These are phyloP conservation scores for Adiantum capillusveneris DNA, from an alignment of 75 land plant genomes.

Conservation along the genomic window DNA sequence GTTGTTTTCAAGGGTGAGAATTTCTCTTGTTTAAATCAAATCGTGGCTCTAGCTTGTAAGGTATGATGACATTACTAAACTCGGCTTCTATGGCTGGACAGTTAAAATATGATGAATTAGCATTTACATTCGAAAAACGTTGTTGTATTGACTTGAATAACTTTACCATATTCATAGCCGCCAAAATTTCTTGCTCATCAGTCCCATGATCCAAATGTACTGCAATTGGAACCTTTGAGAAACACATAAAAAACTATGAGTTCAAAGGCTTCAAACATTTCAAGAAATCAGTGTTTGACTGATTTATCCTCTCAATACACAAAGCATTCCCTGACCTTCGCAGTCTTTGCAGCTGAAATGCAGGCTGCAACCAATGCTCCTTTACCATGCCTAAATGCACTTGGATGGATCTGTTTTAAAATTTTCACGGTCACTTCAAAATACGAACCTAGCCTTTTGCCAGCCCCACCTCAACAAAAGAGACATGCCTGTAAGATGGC, in stretches of 20 bases:
- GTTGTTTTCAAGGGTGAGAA: too few species aligned
- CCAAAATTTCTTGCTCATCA: slow-evolving; percentile 54
- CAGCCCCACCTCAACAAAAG: not conserved
- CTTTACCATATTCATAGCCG: slow-evolving; percentile 76
- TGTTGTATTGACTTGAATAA: too few species aligned
- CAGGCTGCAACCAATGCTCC: slow-evolving; percentile 77
- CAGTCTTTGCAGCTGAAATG: slow-evolving; percentile 73
- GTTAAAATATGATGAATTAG: too few species aligned
- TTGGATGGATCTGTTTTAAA: slow-evolving; percentile 74
- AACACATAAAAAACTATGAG: too few species aligned
- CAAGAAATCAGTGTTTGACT: too few species aligned
- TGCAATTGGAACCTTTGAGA: slow-evolving; percentile 73
- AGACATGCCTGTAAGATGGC: slow-evolving; percentile 82
- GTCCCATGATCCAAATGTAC: slow-evolving; percentile 95
- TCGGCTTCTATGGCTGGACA: too few species aligned
- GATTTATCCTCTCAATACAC: not conserved
- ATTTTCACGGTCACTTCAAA: not conserved
- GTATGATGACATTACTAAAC: too few species aligned
- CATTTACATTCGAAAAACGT: too few species aligned
- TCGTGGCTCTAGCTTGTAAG: too few species aligned
- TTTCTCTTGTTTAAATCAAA: too few species aligned
- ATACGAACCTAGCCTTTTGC: too few species aligned
- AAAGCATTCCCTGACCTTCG: slow-evolving; percentile 48
- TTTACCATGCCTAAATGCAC: slow-evolving; percentile 78
- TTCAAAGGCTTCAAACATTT: too few species aligned